Percentiles rank a stretch among this genome's conserved stretches.
phyloP scores from a whole-genome alignment of 768 basidiomycete genomes.

The Suillus tomentosus region DNA sequence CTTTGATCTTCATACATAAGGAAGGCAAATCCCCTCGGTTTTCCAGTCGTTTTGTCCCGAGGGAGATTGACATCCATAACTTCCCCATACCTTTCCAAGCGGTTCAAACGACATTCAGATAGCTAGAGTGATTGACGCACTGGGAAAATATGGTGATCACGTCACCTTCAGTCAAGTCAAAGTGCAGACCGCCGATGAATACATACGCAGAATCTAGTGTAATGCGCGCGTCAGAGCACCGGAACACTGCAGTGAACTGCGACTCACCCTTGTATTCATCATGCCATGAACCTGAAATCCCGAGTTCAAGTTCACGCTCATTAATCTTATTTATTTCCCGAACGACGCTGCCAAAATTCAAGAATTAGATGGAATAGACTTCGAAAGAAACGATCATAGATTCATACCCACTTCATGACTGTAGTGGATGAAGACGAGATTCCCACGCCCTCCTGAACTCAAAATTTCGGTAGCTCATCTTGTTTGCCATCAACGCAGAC shows the following conservation, averaged over 20 bases:
- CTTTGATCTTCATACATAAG: conserved; percentile 99
- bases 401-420: conserved; percentile 68
- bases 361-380: conserved; percentile 15
- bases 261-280: conserved; percentile 84
- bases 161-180: conserved; percentile 94
- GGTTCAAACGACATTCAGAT: conserved; percentile 10
- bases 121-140: conserved; percentile 48
- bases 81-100: conserved; percentile 80
- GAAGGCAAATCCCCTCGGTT: conserved; percentile 90
- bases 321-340: conserved; percentile 95
- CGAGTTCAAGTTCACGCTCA: conserved; percentile 82
- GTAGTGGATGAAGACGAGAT: conserved; percentile 15
- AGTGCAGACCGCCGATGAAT: conserved; percentile 86
- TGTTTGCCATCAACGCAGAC: conserved; percentile 17
- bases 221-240: neutral
- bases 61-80: conserved; percentile 94
- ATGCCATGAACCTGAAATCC: conserved; percentile 83
- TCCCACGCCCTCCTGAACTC: conserved; percentile 17
- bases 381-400: conserved; percentile 5
- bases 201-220: conserved; percentile 88
- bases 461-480: conserved; percentile 20
- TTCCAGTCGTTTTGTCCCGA: conserved; percentile 90
- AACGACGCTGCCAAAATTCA: conserved; percentile 63
- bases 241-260: neutral
- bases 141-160: conserved; percentile 98